These are phyloP conservation scores for Pythium apleroticum DNA, from an alignment of 352 stramenopile species.

Conservation along the genomic window DNA sequence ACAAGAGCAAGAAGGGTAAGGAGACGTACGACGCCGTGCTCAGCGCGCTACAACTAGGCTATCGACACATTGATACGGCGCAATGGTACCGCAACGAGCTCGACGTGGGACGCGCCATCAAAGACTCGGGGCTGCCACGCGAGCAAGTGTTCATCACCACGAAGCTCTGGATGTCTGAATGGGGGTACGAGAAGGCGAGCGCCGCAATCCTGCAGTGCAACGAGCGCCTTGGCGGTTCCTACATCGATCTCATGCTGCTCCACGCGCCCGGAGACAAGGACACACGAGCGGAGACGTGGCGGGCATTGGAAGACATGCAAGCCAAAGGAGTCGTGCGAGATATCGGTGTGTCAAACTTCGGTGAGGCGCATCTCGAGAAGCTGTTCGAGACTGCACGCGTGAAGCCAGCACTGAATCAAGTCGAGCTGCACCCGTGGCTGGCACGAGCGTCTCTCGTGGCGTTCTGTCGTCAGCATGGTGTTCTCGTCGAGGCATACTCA, in stretches of 20 bases:
- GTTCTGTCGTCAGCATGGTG: conserved; percentile 50
- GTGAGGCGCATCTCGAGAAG: conserved; percentile 69
- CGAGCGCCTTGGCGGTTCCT: conserved; percentile 45
- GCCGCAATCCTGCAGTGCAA: conserved; percentile 42
- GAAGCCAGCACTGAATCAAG: conserved; percentile 72
- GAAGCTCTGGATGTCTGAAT: conserved; percentile 67
- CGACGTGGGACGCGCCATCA: conserved; percentile 70
- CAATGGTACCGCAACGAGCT: conserved; percentile 80
- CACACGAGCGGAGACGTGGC: conserved; percentile 45
- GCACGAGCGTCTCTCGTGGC: conserved; percentile 47
- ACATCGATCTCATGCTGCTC: conserved; percentile 80
- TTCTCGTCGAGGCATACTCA: conserved; percentile 55
- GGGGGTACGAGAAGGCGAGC: conserved; percentile 71
- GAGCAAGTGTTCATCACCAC: conserved; percentile 82
- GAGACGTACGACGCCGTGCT: conserved; percentile 53
- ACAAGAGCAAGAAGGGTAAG: conserved; percentile 31
- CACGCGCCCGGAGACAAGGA: conserved; percentile 54
- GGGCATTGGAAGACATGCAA: conserved; percentile 45
- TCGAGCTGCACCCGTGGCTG: conserved; percentile 72
- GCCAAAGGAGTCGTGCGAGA: conserved; percentile 58
- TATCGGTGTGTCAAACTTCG: conserved; percentile 90
- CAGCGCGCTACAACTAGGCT: conserved; percentile 59
- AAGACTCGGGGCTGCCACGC: conserved; percentile 62
- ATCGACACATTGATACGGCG: conserved; percentile 88
- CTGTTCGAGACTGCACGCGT: conserved; percentile 56